phyloP scores from a whole-genome alignment of 441 rosid species.

The Corymbia citriodora region DNA sequence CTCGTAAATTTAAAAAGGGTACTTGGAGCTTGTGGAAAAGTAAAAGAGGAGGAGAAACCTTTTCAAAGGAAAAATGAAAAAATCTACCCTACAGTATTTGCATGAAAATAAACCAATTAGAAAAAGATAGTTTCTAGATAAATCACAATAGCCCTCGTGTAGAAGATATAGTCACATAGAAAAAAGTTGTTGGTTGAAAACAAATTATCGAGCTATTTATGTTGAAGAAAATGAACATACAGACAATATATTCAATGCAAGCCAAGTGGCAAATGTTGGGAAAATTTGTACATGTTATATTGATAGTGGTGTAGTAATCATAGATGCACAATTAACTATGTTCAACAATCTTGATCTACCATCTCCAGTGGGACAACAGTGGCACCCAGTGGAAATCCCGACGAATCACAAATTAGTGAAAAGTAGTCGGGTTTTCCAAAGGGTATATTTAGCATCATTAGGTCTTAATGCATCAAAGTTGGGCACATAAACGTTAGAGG shows the following conservation, averaged over 20 bases:
- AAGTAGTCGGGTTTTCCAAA: no score
- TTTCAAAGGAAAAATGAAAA: background rate
- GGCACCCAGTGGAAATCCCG: no score
- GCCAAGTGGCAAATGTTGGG: background rate
- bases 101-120: background rate
- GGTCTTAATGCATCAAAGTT: no score
- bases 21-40: background rate
- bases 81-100: background rate
- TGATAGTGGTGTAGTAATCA: background rate
- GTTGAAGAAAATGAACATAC: background rate
- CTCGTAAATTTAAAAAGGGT: background rate
- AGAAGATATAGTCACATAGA: background rate
- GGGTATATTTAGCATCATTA: no score
- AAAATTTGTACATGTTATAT: background rate
- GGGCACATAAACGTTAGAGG: no score
- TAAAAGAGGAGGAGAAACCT: background rate
- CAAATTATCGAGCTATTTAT: background rate
- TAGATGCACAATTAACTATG: fast-evolving
- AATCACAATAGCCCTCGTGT: background rate
- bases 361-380: no score
- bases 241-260: background rate
- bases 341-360: background rate
- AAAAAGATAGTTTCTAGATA: background rate
- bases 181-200: background rate
- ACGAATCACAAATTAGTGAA: no score